Base-by-base conservation (phyloP, 331 rosid genomes). In the Spiraea crenata region DNA sequence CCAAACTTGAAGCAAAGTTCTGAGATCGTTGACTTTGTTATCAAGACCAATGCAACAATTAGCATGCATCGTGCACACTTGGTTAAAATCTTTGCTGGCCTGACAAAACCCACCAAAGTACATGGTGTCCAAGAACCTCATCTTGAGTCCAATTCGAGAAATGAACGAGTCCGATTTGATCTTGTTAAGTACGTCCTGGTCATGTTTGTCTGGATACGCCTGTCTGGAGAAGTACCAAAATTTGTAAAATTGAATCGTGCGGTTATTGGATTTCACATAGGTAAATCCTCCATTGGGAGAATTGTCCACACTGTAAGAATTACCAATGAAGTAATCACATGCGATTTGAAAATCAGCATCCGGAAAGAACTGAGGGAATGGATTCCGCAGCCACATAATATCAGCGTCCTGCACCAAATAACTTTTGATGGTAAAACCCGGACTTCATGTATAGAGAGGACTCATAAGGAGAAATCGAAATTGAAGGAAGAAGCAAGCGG, bases 331-430 rank as follows among this genome's bases (percentile, higher is more conserved):
- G 25, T 0, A 12, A 68, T 93, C 99, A 20, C 97, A 78, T n/a
- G 99, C 91, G 3, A 88, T 87, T 76, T 93, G 99, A 69, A 93
- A 90, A 74, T 91, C 99, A 1, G 75, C 84, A 3, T 89, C 84
- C 16, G 72, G 57, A 50, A 76, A 81, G 65, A 93, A 91, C 0
- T 12, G 70, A 4, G 14, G 65, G 71, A 93, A 93, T 14, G 97
- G 97, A 71, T 89, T 69, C 59, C 89, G 78, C n/a, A 93, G 78
- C 99, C 99, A 93, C 96, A 93, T 87, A 45, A 93, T 82, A 61
- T 93, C 99, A 2, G 83, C 67, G 62, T 91, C 99, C 99, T 93
- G 81, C 52, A 11, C 63, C 31, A 25, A 25, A 25, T 25, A 25
- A 25, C 31, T 25, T 25, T 25, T 25, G 31, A 25, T 2, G 31